Evolutionary conservation across 2,329 filamentous ascomycete species (phyloP).

Genomic region (Daldinia sp.): DNA sequence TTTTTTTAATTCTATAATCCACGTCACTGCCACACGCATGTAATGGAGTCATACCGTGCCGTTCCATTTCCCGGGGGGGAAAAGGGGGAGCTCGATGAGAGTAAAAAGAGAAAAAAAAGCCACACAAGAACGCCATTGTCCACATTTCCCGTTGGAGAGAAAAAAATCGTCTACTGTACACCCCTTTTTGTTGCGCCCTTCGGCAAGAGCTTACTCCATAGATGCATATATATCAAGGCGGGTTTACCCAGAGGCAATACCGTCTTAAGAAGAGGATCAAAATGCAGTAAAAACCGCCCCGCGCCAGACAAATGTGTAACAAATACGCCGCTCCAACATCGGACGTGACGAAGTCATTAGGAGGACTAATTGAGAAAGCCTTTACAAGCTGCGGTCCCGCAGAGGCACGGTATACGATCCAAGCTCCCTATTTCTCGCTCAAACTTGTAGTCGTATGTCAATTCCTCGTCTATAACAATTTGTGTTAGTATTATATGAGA

Average conservation of each 20-base stretch:
- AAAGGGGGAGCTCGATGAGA: neutral
- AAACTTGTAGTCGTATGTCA: constrained; percentile 99
- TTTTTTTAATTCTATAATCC: constrained; percentile 18
- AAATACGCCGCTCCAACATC: constrained; percentile 14
- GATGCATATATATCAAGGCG: constrained; percentile 41
- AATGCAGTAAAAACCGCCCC: constrained; percentile 29
- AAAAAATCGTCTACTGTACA: constrained; percentile 31
- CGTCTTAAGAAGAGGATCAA: constrained; percentile 24
- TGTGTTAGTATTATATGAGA: constrained; percentile 37
- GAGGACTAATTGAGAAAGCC: constrained; percentile 89
- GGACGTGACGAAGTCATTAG: constrained; percentile 4
- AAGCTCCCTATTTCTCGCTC: constrained; percentile 94
- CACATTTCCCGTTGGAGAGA: neutral
- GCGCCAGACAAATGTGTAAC: constrained; percentile 24
- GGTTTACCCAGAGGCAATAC: constrained; percentile 15
- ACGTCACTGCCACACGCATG: constrained; percentile 7
- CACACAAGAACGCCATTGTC: constrained; percentile 19
- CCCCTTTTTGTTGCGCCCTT: constrained; percentile 15
- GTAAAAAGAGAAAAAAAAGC: constrained; percentile 5
- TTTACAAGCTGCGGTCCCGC: constrained; percentile 95
- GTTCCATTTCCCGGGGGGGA: neutral
- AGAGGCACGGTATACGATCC: constrained; percentile 96
- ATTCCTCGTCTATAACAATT: constrained; percentile 80
- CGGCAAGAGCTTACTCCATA: constrained; percentile 22
- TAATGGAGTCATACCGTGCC: constrained; percentile 20